phyloP scores from a whole-genome alignment of 2,329 filamentous ascomycete species.

The Chrysosporium queenslandicum region DNA sequence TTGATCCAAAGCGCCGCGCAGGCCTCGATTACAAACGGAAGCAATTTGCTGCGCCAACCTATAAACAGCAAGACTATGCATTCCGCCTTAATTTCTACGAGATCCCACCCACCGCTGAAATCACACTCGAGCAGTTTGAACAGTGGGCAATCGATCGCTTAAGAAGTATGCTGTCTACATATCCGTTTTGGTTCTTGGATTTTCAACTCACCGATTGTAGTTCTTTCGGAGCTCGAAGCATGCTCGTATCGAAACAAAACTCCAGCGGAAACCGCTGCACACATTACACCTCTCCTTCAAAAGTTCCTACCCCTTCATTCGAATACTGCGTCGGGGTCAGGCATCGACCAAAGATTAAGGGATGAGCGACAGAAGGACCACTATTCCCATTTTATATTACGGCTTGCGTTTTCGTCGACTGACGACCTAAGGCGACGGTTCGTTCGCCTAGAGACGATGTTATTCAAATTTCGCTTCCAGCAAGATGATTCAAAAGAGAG shows the following conservation, averaged over 20 bases:
- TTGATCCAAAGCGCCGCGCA: conserved; percentile 61
- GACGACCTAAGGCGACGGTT: conserved; percentile 85
- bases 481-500: conserved; percentile 66
- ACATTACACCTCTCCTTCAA: conserved; percentile 77
- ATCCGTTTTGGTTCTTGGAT: background rate
- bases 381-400: conserved; percentile 94
- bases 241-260: conserved; percentile 90
- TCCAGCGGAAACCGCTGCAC: conserved; percentile 65
- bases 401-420: conserved; percentile 82
- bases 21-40: conserved; percentile 70
- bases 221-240: conserved; percentile 56
- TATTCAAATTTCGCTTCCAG: conserved; percentile 74
- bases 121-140: conserved; percentile 94
- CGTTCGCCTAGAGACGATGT: conserved; percentile 71
- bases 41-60: conserved; percentile 70
- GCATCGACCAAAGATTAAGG: conserved; percentile 45
- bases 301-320: conserved; percentile 76
- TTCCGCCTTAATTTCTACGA: conserved; percentile 88
- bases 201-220: conserved; percentile 17
- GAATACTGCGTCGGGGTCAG: conserved; percentile 54
- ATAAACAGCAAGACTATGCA: conserved; percentile 68
- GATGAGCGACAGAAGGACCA: conserved; percentile 86
- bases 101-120: conserved; percentile 79
- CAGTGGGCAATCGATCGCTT: conserved; percentile 95
- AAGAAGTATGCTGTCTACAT: conserved; percentile 46